Conservation (phyloP, 805 yeast genomes). For the Candida andamanensis region DNA sequence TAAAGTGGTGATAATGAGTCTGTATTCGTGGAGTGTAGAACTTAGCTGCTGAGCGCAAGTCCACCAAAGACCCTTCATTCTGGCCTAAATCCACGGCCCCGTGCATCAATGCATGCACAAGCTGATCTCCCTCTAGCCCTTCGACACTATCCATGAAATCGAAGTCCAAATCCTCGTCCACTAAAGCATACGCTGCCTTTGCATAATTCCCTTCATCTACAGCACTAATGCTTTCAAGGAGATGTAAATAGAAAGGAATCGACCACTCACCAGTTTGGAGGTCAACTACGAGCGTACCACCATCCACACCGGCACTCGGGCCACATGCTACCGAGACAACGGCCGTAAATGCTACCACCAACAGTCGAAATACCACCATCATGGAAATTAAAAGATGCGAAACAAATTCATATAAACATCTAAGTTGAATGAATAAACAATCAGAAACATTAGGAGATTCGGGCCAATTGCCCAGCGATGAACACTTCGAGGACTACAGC, state of each 20-base stretch:
- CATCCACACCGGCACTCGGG: too few species aligned
- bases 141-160: slow-evolving; percentile 12
- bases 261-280: too few species aligned
- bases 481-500: too few species aligned
- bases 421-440: neutral
- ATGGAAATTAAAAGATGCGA: too few species aligned
- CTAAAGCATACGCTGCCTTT: slow-evolving; percentile 21
- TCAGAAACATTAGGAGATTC: too few species aligned
- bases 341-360: too few species aligned
- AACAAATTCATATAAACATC: neutral
- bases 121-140: slow-evolving; percentile 4
- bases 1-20: slow-evolving; percentile 55
- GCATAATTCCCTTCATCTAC: slow-evolving; percentile 32
- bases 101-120: slow-evolving; percentile 5
- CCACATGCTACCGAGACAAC: too few species aligned
- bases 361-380: too few species aligned
- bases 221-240: slow-evolving; percentile 37
- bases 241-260: slow-evolving; percentile 31
- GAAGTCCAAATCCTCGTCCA: slow-evolving; percentile 11
- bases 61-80: slow-evolving; percentile 21
- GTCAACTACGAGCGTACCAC: slow-evolving; percentile 2
- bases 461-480: too few species aligned
- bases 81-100: slow-evolving; percentile 7
- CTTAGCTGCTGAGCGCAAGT: slow-evolving; percentile 44
- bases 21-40: slow-evolving; percentile 57